These are phyloP conservation scores for Suillus bovinus DNA, from an alignment of 768 basidiomycete genomes.

Conservation along the genomic window DNA sequence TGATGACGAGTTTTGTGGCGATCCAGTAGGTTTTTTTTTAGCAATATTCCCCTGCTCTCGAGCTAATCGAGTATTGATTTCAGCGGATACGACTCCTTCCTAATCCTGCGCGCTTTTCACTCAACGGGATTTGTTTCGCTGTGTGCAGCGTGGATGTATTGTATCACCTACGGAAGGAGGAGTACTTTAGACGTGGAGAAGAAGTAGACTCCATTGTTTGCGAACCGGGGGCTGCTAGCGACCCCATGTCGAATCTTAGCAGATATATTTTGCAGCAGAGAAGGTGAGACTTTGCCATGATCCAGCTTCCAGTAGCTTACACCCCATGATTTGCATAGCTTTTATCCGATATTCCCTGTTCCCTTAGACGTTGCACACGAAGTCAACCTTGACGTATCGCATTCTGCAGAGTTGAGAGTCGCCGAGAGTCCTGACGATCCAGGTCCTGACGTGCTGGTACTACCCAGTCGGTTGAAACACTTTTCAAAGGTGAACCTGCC, in stretches of 20 bases:
- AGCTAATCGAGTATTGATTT: not conserved
- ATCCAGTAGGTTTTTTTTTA: slow-evolving; percentile 46
- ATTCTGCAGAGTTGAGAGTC: slow-evolving; percentile 52
- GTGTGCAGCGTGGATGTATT: slow-evolving; percentile 84
- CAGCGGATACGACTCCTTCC: slow-evolving; percentile 81
- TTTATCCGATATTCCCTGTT: slow-evolving; percentile 93
- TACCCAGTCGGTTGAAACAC: slow-evolving; percentile 87
- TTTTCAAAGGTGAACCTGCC: slow-evolving; percentile 72
- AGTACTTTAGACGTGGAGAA: slow-evolving; percentile 66
- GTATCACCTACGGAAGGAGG: slow-evolving; percentile 87
- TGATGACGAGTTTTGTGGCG: slow-evolving; percentile 38
- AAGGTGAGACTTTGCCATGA: slow-evolving; percentile 49
- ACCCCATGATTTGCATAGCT: slow-evolving; percentile 46
- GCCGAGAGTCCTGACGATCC: slow-evolving; percentile 37
- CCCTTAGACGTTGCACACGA: slow-evolving; percentile 74
- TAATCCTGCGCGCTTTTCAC: slow-evolving; percentile 83
- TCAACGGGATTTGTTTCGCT: slow-evolving; percentile 82
- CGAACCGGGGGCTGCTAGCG: slow-evolving; percentile 50
- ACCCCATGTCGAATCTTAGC: slow-evolving; percentile 77
- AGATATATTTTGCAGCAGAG: slow-evolving; percentile 85
- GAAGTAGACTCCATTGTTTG: slow-evolving; percentile 54
- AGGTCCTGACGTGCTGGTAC: slow-evolving; percentile 81
- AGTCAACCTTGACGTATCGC: slow-evolving; percentile 89
- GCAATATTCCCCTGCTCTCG: not conserved
- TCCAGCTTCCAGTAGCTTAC: not conserved